A percentile compares a stretch with the other conserved stretches of the same genome.
phyloP scores from a whole-genome alignment of 352 stramenopile species.

The Phytophthora sansomeana region DNA sequence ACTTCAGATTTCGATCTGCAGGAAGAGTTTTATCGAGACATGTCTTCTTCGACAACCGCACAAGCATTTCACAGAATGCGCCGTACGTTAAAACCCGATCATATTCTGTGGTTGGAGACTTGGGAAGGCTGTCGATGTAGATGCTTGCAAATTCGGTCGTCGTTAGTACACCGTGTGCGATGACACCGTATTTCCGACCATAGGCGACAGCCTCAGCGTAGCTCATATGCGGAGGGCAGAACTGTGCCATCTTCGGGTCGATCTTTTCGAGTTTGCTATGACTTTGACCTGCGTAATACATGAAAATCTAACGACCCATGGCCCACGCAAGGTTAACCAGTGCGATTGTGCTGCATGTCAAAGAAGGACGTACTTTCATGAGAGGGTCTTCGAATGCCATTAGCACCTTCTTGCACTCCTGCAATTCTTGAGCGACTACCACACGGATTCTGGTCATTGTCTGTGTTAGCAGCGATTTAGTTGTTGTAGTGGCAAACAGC shows the following conservation, averaged over 20 bases:
- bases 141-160: constrained; percentile 79
- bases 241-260: constrained; percentile 56
- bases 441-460: constrained; percentile 45
- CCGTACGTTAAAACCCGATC: constrained; percentile 71
- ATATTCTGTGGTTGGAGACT: constrained; percentile 57
- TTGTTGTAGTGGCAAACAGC: not conserved
- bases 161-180: constrained; percentile 76
- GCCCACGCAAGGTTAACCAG: not conserved
- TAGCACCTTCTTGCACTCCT: constrained; percentile 75
- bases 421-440: constrained; percentile 54
- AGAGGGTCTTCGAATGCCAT: constrained; percentile 69
- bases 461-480: not conserved
- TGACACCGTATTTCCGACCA: constrained; percentile 76
- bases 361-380: constrained; percentile 39
- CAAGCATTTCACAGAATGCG: constrained; percentile 72
- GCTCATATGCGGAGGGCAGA: constrained; percentile 62
- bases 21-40: constrained; percentile 42
- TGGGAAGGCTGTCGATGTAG: constrained; percentile 81
- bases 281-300: constrained; percentile 58
- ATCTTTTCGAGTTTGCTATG: constrained; percentile 74
- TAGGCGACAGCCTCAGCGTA: constrained; percentile 80
- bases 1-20: constrained; percentile 71
- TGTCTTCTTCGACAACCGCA: constrained; percentile 63
- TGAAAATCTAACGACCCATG: constrained; percentile 52
- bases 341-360: constrained; percentile 1